A percentile compares a stretch with the other conserved stretches of the same genome.
Conservation (phyloP, 306 rosid genomes). For the Delonix regia region DNA sequence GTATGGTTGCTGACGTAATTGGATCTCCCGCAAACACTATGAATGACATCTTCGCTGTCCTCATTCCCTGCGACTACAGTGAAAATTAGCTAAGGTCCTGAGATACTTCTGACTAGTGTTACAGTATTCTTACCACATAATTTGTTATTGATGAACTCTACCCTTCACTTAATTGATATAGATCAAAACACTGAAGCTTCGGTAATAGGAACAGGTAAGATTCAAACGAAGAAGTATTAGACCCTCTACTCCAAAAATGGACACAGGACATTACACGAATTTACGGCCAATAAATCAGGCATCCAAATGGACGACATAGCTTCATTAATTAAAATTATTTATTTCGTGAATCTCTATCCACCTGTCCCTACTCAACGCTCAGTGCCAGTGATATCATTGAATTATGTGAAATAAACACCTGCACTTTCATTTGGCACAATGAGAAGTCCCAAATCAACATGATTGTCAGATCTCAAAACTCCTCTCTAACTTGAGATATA, state of each 20-base stretch:
- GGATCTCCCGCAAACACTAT: not conserved
- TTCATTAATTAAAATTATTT: not conserved
- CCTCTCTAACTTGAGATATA: constrained; percentile 48
- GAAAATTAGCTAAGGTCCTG: too few relatives aligned
- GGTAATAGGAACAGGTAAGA: not conserved
- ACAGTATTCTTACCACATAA: too few relatives aligned
- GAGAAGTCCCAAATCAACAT: constrained; percentile 34
- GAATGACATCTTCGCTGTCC: not conserved
- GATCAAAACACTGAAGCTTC: not conserved
- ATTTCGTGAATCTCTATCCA: not conserved
- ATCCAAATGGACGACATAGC: not conserved
- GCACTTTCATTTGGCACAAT: constrained; percentile 43
- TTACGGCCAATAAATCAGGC: not conserved
- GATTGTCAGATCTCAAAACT: constrained; percentile 44
- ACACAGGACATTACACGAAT: not conserved
- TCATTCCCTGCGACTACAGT: not conserved
- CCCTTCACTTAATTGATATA: not conserved
- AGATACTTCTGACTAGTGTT: too few relatives aligned
- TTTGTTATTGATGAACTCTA: too few relatives aligned
- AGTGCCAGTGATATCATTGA: constrained; percentile 7
- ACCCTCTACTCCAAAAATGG: not conserved
- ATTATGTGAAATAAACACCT: constrained; percentile 41
- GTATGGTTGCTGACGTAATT: not conserved
- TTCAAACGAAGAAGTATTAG: not conserved
- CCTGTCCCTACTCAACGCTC: constrained; percentile 23